Conservation (phyloP, 2,329 filamentous ascomycete species). For the Aaosphaeria arxii region DNA sequence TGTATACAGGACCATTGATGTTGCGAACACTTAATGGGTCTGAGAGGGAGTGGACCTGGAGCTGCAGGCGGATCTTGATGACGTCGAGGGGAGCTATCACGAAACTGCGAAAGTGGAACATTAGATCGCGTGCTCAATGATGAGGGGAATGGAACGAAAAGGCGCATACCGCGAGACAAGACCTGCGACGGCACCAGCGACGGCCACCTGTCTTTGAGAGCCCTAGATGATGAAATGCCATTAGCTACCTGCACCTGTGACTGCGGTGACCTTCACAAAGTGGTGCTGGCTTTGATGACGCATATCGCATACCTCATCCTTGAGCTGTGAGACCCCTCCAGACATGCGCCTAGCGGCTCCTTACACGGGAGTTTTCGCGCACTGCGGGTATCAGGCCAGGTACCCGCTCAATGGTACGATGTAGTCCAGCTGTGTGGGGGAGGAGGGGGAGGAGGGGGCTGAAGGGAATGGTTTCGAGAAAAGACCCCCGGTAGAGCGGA, state of each 20-base stretch:
- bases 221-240: conserved; percentile 45
- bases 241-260: neutral
- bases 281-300: no score
- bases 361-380: neutral
- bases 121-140: neutral
- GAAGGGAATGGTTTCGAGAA: neutral
- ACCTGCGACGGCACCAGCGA: conserved; percentile 70
- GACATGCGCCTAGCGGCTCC: conserved; percentile 57
- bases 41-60: conserved; percentile 81
- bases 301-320: conserved; percentile 58
- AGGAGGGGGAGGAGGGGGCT: neutral
- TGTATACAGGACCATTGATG: conserved; percentile 56
- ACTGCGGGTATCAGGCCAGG: neutral
- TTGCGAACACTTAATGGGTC: conserved; percentile 62
- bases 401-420: conserved; percentile 6
- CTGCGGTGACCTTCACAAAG: no score
- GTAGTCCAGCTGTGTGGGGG: neutral
- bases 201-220: conserved; percentile 62
- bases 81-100: conserved; percentile 96
- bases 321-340: conserved; percentile 60
- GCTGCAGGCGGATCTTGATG: conserved; percentile 94
- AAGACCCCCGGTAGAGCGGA: conserved; percentile 11
- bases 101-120: conserved; percentile 57
- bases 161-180: conserved; percentile 75
- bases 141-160: neutral